Percentiles rank a stretch among this genome's conserved stretches.
These are phyloP conservation scores for Xylaria grammica DNA, from an alignment of 495 filamentous ascomycete genomes.

Conservation along the genomic window DNA sequence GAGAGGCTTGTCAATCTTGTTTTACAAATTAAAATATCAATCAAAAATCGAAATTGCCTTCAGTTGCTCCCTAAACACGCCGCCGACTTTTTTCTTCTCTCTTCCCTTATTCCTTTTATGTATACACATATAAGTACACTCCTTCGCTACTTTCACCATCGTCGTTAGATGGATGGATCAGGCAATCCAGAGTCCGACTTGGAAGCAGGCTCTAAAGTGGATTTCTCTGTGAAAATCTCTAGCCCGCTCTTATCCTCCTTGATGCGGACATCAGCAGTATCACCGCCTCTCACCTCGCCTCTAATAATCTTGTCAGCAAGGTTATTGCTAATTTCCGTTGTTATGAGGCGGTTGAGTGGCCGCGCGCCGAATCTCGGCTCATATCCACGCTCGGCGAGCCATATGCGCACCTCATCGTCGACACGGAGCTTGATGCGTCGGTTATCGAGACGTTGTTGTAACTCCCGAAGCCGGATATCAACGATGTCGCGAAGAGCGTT, in stretches of 20 bases:
- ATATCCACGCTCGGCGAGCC: conserved; percentile 88
- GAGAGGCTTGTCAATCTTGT: no score
- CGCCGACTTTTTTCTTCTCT: conserved; percentile 13
- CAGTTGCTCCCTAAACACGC: background rate
- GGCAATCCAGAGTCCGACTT: background rate
- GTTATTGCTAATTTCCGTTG: conserved; percentile 84
- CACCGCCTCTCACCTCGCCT: conserved; percentile 77
- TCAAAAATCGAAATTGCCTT: background rate
- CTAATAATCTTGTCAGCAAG: conserved; percentile 91
- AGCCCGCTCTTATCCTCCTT: conserved; percentile 60
- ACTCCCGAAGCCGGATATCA: conserved; percentile 85
- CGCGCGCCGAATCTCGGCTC: conserved; percentile 90
- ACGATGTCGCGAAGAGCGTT: conserved; percentile 88
- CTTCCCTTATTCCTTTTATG: background rate
- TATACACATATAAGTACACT: conserved; percentile 5
- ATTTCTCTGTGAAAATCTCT: conserved; percentile 38
- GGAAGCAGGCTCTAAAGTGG: background rate
- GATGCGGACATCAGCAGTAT: conserved; percentile 70
- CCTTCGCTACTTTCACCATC: background rate
- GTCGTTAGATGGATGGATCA: background rate
- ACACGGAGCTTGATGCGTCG: conserved; percentile 80
- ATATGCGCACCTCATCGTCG: conserved; percentile 71
- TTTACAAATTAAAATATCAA: background rate
- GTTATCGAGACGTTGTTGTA: conserved; percentile 83
- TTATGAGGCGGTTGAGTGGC: conserved; percentile 90